A percentile compares a stretch with the other conserved stretches of the same genome.
Conservation (phyloP, 306 rosid species). For the Erythrophleum fordii region DNA sequence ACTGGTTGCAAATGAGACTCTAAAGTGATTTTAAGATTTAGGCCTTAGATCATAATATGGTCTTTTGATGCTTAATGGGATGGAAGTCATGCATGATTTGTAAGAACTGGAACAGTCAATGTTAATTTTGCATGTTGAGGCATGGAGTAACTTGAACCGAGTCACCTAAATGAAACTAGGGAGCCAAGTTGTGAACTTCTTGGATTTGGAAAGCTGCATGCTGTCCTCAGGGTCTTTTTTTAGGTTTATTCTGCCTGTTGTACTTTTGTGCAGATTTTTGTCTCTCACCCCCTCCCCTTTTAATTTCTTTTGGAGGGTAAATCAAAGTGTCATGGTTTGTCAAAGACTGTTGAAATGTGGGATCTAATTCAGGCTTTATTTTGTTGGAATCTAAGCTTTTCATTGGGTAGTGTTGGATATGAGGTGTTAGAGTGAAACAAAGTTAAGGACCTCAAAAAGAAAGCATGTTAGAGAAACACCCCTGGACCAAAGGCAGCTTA, state of each 20-base stretch:
- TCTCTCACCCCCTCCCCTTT: neutral
- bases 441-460: neutral
- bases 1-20: neutral
- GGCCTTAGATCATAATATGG: neutral
- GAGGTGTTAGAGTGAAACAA: neutral
- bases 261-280: neutral
- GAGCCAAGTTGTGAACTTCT: neutral
- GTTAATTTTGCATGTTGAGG: neutral
- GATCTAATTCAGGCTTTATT: neutral
- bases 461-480: too few relatives aligned
- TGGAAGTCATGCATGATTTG: neutral
- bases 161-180: neutral
- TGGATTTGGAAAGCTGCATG: conserved; percentile 2
- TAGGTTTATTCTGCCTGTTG: neutral
- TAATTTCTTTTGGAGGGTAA: neutral
- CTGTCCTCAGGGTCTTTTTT: neutral
- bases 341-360: neutral
- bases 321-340: neutral
- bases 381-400: neutral
- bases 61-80: neutral
- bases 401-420: neutral
- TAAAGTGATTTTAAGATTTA: neutral
- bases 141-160: neutral
- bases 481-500: too few relatives aligned
- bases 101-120: neutral